A percentile compares a stretch with the other conserved stretches of the same genome.
phyloP scores from a whole-genome alignment of 140 eudicot genomes.

The Anethum foeniculum region DNA sequence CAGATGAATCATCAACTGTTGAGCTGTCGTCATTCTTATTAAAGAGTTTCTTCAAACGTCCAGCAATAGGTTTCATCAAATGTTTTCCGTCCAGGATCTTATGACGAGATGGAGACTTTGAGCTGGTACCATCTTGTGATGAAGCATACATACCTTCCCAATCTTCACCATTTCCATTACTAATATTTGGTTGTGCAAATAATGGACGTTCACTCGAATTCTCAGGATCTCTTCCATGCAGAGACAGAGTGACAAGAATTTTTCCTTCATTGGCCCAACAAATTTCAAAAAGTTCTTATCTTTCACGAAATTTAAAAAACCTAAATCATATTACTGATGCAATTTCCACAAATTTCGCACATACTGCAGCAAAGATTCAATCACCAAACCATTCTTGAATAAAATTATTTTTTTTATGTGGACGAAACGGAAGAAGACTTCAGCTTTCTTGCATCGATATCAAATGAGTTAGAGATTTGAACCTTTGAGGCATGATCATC shows the following conservation, averaged over 20 bases:
- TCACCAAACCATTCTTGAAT: not conserved
- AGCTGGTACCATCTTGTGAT: constrained; percentile 15
- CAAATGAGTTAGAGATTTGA: not conserved
- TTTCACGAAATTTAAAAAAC: not conserved
- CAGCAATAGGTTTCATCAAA: constrained; percentile 49
- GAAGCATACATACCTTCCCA: constrained; percentile 18
- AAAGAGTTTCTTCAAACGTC: constrained; percentile 56
- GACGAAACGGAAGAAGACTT: not conserved
- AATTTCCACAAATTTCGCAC: not conserved
- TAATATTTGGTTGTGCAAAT: constrained; percentile 24
- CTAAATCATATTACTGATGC: not conserved
- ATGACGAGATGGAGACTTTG: constrained; percentile 25
- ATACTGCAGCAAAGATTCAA: not conserved
- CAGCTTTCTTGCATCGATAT: not conserved
- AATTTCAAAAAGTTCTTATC: not conserved
- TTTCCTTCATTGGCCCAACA: constrained; percentile 42
- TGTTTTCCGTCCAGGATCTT: constrained; percentile 37
- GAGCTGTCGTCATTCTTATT: constrained; percentile 45
- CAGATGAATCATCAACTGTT: constrained; percentile 49
- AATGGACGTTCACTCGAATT: constrained; percentile 13
- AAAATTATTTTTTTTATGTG: not conserved
- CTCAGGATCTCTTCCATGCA: constrained; percentile 59
- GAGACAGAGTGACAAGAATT: constrained; percentile 65
- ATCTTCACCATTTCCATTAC: constrained; percentile 21
- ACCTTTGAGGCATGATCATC: not conserved